Base-by-base conservation (phyloP, 2,329 filamentous ascomycete genomes). In the Penicillium rolfsii region DNA sequence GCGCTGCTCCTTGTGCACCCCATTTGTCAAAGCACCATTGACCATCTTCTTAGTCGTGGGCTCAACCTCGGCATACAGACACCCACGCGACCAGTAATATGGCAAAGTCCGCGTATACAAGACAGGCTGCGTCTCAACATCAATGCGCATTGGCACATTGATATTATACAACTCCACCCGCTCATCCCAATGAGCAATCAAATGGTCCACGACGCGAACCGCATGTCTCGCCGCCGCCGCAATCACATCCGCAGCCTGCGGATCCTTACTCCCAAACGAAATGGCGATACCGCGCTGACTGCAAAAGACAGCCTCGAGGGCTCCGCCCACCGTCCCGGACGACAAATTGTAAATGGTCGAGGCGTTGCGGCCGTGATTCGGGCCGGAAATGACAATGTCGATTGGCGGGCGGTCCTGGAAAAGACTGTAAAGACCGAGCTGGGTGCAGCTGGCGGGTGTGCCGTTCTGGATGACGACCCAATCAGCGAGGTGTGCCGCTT, bases 121-220 rank as follows among this genome's bases (percentile, higher is more conserved):
- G 1, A 93, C 87, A 73, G 89, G 91, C 57, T 84, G 81, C 4
- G 76, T 74, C 67, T 89, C 88, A 1, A 96, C 86, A 19, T 87
- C 88, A 64, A 88, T 85, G 4, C 93, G 82, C 56, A 97, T 83
- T 5, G 93, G 93, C 14, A 97, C 87, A 70, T 97, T 97, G 67
- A 97, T 86, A 62, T 87, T 89, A 76, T 96, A 97, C 22, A 97
- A 77, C 71, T 96, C 91, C 3, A 90, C 87, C 50, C 88, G 86
- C 54, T 77, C 77, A 6, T 83, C 86, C 89, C 91, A 96, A 72
- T 91, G 87, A 43, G 82, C 80, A 67, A 83, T 86, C 4, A 97
- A 82, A 64, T 91, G 85, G 73, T 94, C 87, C 64, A 96, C 87
- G 19, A 97, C 83, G 57, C 83, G 83, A 19, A 95, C 87, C 28